Base-by-base conservation (phyloP, 257 asterid species). In the Osmanthus fragrans region DNA sequence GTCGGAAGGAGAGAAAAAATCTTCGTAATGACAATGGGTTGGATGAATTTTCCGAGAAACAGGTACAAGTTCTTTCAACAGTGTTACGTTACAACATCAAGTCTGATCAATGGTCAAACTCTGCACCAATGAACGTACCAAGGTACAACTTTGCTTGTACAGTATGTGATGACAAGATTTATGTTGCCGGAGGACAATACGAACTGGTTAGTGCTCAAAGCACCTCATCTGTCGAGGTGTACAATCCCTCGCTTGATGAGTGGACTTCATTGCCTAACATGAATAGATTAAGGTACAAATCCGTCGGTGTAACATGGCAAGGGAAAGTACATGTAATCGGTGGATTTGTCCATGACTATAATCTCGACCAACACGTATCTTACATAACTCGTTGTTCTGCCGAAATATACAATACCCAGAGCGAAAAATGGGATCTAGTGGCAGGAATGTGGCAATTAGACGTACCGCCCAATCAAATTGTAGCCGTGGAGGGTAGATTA, bases 401-500 rank as follows among this genome's bases (percentile, higher is more conserved):
- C 7, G 89, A 88, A 71, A 87, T 89, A 82, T 89, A 86, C 54
- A 71, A 88, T 9, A 74, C 25, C 8, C 23, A 73, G 19, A 21
- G 73, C 2, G 80, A 79, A 5, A 32, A 15, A 51, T 86, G 90
- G 92, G 84, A 79, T 74, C 87, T 86, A 1, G 80, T 81, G 32
- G 63, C 75, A 0, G 81, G 89, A 73, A 82, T 87, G 88, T 87
- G 94, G 94, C 88, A 85, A 32, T 65, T 86, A 45, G 92, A 86
- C 45, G 86, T 89, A 79, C 94, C 94, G 39, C 88, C 90, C 51
- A 86, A 89, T 64, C 90, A 89, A 72, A 88, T 88, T 3, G 85
- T 73, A 2, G 81, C 80, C 2, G 83, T 84, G 66, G 84, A 72
- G 56, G 90, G 60, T 4, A 82, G 60, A 32, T 27, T 88, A 70